phyloP scores from a whole-genome alignment of 2,329 filamentous ascomycete species.

The Paracoccidioides brasiliensis region DNA sequence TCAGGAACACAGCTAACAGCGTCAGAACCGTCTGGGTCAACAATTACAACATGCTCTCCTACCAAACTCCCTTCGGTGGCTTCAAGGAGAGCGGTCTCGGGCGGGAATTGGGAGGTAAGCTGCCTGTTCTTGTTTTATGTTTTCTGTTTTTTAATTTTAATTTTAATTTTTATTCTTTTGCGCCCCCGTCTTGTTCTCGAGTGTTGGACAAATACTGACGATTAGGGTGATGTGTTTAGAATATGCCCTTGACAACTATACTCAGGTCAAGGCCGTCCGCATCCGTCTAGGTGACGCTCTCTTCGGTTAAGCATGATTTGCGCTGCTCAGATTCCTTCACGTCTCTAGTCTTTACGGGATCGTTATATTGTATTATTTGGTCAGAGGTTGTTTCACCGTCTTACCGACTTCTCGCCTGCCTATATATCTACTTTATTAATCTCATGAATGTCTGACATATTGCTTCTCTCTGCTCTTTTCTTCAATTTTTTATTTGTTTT shows the following conservation, averaged over 20 bases:
- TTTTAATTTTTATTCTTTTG: no score
- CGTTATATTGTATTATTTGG: neutral
- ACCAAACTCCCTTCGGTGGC: conserved; percentile 38
- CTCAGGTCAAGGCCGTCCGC: conserved; percentile 37
- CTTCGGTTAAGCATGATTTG: conserved; percentile 25
- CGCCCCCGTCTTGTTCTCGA: no score
- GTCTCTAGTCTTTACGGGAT: neutral
- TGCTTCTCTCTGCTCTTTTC: no score
- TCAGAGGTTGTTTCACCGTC: neutral
- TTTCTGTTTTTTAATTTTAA: neutral
- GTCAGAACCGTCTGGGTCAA: conserved; percentile 48
- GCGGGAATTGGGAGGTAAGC: conserved; percentile 31
- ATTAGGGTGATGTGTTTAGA: conserved; percentile 11
- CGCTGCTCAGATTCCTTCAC: no score
- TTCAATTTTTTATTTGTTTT: no score
- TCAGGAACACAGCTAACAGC: conserved; percentile 1
- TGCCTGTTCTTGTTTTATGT: neutral
- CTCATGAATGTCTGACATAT: no score
- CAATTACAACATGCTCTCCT: conserved; percentile 60
- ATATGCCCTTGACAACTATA: conserved; percentile 38
- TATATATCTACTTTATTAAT: neutral
- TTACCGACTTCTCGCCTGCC: neutral
- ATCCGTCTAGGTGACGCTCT: conserved; percentile 32
- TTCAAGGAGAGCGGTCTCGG: conserved; percentile 34
- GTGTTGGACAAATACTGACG: no score